Base-by-base conservation (phyloP, 306 rosid genomes). In the Citrullus amarus region DNA sequence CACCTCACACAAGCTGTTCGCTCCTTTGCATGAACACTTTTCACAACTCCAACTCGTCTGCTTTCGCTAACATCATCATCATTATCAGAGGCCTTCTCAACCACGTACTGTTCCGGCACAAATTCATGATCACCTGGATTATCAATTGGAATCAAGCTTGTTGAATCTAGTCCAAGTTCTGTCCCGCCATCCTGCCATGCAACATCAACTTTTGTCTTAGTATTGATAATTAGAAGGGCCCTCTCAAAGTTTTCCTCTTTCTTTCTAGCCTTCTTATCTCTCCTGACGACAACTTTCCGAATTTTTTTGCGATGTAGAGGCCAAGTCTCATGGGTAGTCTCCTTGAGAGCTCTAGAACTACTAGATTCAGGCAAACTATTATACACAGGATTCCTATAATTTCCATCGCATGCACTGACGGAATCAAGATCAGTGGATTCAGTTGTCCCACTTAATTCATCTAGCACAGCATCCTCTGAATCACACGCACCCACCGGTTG, bases 91-190 rank as follows among this genome's bases (percentile, higher is more conserved):
- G 90, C 91, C 91, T 96, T 96, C 90, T 92, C 99, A 57, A 96
- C 90, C 78, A 96, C 99, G 77, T 96, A 92, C 62, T 96, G 99
- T 82, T 96, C 98, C 3, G 97, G 89, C 83, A 96, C 97, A 78
- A 96, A 96, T 88, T 96, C 99, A 79, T 96, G 99, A 84, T 92
- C 99, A 79, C 99, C 99, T 18, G 93, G 98, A 88, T 81, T 92
- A 80, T 90, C 97, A 34, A 90, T 81, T 11, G 99, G 99, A 88
- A 96, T 90, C 81, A 92, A 87, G 71, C 81, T 84, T 17, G 90
- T 90, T 70, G 98, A 91, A 82, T 77, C 82, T 78, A 89, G 78
- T 14, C 80, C 86, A 44, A 28, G 60, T 85, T 85, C 96, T 80
- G 76, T 85, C 18, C 77, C 85, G 70, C 99, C 97, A 91, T 92